These are phyloP conservation scores for Pulveroboletus sp. DNA, from an alignment of 768 basidiomycete species.

Conservation along the genomic window DNA sequence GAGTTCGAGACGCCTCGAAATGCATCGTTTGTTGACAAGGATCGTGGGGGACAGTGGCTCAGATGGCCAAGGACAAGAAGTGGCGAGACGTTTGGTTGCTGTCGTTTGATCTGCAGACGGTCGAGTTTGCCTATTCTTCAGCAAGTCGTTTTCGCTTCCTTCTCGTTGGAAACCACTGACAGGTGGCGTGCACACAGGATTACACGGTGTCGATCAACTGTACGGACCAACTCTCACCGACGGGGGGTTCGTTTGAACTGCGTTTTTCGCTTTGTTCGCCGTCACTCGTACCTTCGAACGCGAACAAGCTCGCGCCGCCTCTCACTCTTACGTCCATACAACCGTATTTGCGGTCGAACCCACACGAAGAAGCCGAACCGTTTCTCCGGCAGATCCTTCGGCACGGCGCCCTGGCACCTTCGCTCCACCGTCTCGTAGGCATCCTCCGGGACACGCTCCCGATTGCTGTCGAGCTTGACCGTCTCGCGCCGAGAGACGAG, in stretches of 20 bases:
- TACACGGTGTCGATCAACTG: conserved; percentile 78
- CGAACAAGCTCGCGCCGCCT: conserved; percentile 23
- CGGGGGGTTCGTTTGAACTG: conserved; percentile 68
- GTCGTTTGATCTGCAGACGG: conserved; percentile 88
- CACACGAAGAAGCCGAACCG: conserved; percentile 75
- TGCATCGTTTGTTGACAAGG: background rate
- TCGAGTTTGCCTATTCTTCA: conserved; percentile 79
- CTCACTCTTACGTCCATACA: conserved; percentile 32
- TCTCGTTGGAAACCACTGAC: background rate
- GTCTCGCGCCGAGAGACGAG: conserved; percentile 37
- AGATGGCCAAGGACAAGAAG: conserved; percentile 68
- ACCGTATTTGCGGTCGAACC: conserved; percentile 42
- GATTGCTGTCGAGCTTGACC: conserved; percentile 67
- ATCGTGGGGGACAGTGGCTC: conserved; percentile 55
- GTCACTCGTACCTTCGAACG: conserved; percentile 2
- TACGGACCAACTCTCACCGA: conserved; percentile 66
- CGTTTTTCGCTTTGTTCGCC: conserved; percentile 55
- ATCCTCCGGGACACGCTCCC: conserved; percentile 76
- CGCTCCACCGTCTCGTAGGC: conserved; percentile 62
- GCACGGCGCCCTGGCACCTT: conserved; percentile 60
- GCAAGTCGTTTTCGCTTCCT: conserved; percentile 32
- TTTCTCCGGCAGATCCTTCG: conserved; percentile 71
- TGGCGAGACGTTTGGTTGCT: conserved; percentile 79
- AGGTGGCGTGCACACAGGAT: conserved; percentile 39
- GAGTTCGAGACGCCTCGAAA: no score